Percentiles rank a stretch among this genome's conserved stretches.
phyloP scores from a whole-genome alignment of 2,329 filamentous ascomycete species.

The Cladosporium cucumerinum region DNA sequence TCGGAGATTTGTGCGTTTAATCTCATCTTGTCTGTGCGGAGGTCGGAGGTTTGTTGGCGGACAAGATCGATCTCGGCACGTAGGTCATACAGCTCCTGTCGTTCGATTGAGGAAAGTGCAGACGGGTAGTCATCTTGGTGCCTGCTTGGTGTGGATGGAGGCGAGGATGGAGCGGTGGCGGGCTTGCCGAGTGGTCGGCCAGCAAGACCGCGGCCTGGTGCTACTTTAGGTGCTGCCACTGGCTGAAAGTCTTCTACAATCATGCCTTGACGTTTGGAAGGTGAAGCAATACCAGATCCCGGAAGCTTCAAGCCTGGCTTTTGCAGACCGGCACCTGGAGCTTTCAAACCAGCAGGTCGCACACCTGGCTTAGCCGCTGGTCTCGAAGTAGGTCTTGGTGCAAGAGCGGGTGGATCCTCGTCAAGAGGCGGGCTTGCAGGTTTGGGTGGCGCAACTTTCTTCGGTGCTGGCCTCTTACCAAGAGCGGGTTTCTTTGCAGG shows the following conservation, averaged over 20 bases:
- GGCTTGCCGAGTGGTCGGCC: slow-evolving; percentile 82
- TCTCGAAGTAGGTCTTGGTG: slow-evolving; percentile 58
- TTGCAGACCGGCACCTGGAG: slow-evolving; percentile 40
- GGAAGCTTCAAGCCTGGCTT: slow-evolving; percentile 42
- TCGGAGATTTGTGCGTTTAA: slow-evolving; percentile 86
- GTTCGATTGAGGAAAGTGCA: slow-evolving; percentile 73
- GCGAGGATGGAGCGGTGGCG: slow-evolving; percentile 43
- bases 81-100: slow-evolving; percentile 88
- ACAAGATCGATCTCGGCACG: slow-evolving; percentile 78
- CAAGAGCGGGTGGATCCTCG: slow-evolving; percentile 53
- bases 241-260: slow-evolving; percentile 29
- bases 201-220: slow-evolving; percentile 67
- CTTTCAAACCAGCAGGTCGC: slow-evolving; percentile 29
- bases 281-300: slow-evolving; percentile 25
- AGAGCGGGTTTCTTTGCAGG: slow-evolving; percentile 52
- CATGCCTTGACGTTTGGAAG: slow-evolving; percentile 30
- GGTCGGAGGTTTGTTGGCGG: slow-evolving; percentile 70
- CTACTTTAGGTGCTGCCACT: slow-evolving; percentile 39
- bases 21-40: slow-evolving; percentile 76
- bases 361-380: slow-evolving; percentile 41
- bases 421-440: slow-evolving; percentile 41
- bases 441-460: slow-evolving; percentile 47
- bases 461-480: slow-evolving; percentile 44
- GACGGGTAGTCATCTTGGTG: slow-evolving; percentile 43
- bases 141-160: slow-evolving; percentile 58